Evolutionary conservation across 139 green algal species (phyloP).

Genomic region (Micromonas pusilla): DNA sequence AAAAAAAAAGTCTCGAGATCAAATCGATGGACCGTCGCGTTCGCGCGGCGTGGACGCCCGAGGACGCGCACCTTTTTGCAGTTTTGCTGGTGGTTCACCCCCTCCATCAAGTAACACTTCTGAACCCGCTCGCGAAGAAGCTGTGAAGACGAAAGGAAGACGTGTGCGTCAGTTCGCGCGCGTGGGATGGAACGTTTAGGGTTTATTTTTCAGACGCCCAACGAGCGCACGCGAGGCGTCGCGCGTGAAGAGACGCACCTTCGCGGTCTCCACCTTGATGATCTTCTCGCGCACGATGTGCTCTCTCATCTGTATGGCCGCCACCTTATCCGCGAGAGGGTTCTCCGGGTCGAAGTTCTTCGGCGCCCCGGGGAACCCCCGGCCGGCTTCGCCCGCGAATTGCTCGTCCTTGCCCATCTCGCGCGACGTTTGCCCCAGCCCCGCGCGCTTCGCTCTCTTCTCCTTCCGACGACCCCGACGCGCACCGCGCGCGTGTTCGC

Average conservation of each 20-base stretch:
- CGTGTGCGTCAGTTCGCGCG: neutral
- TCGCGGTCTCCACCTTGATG: slow-evolving; percentile 20
- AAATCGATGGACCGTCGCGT: too few relatives aligned
- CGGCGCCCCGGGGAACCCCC: neutral
- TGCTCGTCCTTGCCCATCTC: too few relatives aligned
- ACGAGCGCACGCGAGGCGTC: neutral
- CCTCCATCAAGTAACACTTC: slow-evolving; percentile 36
- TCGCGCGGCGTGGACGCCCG: neutral
- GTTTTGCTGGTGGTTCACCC: slow-evolving; percentile 36
- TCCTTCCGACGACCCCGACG: too few relatives aligned
- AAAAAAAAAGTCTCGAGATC: too few relatives aligned
- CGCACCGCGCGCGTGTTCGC: too few relatives aligned
- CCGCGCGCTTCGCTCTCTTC: too few relatives aligned
- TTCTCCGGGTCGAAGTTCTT: slow-evolving; percentile 2
- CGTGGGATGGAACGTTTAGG: too few relatives aligned
- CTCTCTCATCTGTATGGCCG: slow-evolving; percentile 21
- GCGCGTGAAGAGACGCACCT: slow-evolving; percentile 19
- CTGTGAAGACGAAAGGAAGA: neutral
- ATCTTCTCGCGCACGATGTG: slow-evolving; percentile 32
- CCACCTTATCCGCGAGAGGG: slow-evolving; percentile 15
- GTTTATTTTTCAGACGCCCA: neutral
- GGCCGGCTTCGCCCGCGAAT: neutral
- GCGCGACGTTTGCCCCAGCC: too few relatives aligned
- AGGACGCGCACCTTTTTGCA: slow-evolving; percentile 20
- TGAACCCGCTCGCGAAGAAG: slow-evolving; percentile 28